Evolutionary conservation across 768 basidiomycete species (phyloP).

Genomic region (Leccinum broughii): DNA sequence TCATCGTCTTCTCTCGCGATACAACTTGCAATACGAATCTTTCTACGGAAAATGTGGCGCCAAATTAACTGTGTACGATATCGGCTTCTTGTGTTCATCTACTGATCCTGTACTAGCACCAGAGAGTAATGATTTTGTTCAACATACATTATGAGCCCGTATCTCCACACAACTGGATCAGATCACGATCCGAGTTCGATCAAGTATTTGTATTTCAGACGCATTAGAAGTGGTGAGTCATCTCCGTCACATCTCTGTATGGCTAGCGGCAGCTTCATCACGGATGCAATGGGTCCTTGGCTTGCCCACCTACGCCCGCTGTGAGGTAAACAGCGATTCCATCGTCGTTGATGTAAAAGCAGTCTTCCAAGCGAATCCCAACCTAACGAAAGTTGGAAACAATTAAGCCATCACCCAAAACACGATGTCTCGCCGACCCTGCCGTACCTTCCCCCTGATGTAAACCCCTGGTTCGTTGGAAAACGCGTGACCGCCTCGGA

Average conservation of each 20-base stretch:
- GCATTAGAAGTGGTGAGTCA: constrained; percentile 6
- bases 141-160: constrained; percentile 11
- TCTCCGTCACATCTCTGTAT: constrained; percentile 23
- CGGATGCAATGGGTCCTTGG: constrained; percentile 38
- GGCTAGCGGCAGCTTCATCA: constrained; percentile 24
- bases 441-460: constrained; percentile 59
- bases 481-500: constrained; percentile 70
- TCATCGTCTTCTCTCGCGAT: constrained; percentile 2
- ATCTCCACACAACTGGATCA: constrained; percentile 5
- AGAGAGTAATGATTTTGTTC: constrained; percentile 28
- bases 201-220: not conserved
- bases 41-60: constrained; percentile 14
- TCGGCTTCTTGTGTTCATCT: constrained; percentile 29
- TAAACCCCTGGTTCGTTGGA: constrained; percentile 82
- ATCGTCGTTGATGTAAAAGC: constrained; percentile 63
- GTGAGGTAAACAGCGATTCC: constrained; percentile 63
- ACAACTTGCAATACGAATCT: constrained; percentile 11
- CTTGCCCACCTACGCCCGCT: constrained; percentile 60
- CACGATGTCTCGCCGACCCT: not conserved
- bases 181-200: constrained; percentile 1
- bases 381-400: constrained; percentile 42
- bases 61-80: constrained; percentile 28
- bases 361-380: constrained; percentile 83
- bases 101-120: constrained; percentile 29
- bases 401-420: constrained; percentile 4